phyloP scores from a whole-genome alignment of 169 alveolate genomes.

The Cryptosporidium viatorum region DNA sequence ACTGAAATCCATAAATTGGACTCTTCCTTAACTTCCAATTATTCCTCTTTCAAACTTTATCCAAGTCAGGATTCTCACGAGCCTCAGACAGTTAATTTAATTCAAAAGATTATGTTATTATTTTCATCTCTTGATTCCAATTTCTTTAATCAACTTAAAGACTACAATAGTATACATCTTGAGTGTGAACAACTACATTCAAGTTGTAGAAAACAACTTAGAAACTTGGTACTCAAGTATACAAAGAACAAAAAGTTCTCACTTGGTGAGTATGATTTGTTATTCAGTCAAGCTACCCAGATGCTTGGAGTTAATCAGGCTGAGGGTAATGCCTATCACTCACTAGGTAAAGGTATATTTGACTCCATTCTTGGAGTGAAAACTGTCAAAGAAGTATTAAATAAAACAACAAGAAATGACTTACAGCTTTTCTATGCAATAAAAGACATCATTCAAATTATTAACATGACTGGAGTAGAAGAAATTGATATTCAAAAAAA shows the following conservation, averaged over 20 bases:
- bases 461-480: not conserved
- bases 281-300: not conserved
- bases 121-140: constrained; percentile 10
- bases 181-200: constrained; percentile 3
- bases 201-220: constrained; percentile 26
- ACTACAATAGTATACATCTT: not conserved
- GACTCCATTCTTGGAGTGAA: constrained; percentile 23
- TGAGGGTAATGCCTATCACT: not conserved
- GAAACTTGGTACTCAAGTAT: constrained; percentile 3
- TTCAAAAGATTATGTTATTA: constrained; percentile 40
- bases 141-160: not conserved
- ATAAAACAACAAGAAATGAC: constrained; percentile 45
- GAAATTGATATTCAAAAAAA: not conserved
- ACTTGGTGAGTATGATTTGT: not conserved
- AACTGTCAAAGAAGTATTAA: constrained; percentile 42
- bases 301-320: not conserved
- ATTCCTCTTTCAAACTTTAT: not conserved
- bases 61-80: not conserved
- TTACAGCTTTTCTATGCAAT: constrained; percentile 2
- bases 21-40: not conserved
- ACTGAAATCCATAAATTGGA: not conserved
- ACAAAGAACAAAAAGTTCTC: constrained; percentile 5
- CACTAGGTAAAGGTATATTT: not conserved
- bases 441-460: constrained; percentile 39
- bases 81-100: not conserved